A percentile compares a stretch with the other conserved stretches of the same genome.
Evolutionary conservation across 2,329 filamentous ascomycete species (phyloP).

Genomic region (Aureobasidium sp.): DNA sequence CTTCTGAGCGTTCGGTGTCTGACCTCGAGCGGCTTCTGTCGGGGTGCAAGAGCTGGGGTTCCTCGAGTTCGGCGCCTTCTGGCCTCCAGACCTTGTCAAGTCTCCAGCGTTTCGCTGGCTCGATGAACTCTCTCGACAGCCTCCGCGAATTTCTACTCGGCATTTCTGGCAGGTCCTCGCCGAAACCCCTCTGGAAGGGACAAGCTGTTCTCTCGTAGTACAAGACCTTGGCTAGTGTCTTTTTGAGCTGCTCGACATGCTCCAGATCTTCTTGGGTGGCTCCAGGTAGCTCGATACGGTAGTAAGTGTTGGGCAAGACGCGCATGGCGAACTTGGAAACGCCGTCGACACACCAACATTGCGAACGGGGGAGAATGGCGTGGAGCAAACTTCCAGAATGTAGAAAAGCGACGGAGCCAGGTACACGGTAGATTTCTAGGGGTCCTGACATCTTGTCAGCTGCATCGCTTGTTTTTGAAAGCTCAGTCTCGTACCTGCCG

Average conservation of each 20-base stretch:
- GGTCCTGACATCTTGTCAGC: constrained; percentile 42
- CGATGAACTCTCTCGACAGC: constrained; percentile 58
- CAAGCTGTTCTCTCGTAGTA: constrained; percentile 83
- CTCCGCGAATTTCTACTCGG: constrained; percentile 54
- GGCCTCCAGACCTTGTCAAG: constrained; percentile 40
- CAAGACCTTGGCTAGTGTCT: constrained; percentile 61
- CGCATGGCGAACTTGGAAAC: constrained; percentile 79
- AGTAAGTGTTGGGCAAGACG: constrained; percentile 74
- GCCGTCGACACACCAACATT: constrained; percentile 89
- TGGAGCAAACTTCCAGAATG: constrained; percentile 77
- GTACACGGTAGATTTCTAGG: constrained; percentile 76
- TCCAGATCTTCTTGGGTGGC: constrained; percentile 53
- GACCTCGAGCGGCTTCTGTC: neutral
- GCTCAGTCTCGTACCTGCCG: constrained; percentile 50
- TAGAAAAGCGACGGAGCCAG: constrained; percentile 77
- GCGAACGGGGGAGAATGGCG: constrained; percentile 79
- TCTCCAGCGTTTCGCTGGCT: constrained; percentile 43
- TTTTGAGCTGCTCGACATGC: constrained; percentile 58
- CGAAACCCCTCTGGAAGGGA: constrained; percentile 72
- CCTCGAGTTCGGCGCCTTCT: constrained; percentile 26
- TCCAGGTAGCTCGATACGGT: constrained; percentile 77
- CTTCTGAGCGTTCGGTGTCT: neutral
- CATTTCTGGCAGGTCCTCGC: constrained; percentile 63
- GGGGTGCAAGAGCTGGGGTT: constrained; percentile 10
- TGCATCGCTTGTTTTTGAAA: neutral